phyloP scores from a whole-genome alignment of 1,284 basidiomycete species.

The Laetiporus sulphureus region DNA sequence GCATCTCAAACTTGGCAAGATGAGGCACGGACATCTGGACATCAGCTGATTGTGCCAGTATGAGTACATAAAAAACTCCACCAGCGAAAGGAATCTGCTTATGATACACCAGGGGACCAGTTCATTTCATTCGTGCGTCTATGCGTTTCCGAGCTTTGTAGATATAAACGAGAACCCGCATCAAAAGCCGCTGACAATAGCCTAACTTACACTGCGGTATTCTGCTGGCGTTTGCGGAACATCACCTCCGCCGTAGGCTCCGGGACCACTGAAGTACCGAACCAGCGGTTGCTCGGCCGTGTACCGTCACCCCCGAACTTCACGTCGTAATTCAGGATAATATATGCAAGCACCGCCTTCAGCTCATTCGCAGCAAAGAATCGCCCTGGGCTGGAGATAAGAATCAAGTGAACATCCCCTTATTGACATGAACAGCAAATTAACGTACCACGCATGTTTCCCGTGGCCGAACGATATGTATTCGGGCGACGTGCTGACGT shows the following conservation, averaged over 20 bases:
- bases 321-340: slow-evolving; percentile 40
- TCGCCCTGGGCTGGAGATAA: slow-evolving; percentile 30
- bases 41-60: too few species aligned
- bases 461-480: slow-evolving; percentile 22
- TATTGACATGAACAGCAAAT: not conserved
- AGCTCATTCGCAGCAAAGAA: slow-evolving; percentile 41
- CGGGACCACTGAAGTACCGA: slow-evolving; percentile 10
- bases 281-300: slow-evolving; percentile 17
- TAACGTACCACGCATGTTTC: slow-evolving; percentile 20
- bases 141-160: too few species aligned
- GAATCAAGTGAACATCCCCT: not conserved
- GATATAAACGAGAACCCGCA: not conserved
- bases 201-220: not conserved
- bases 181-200: not conserved
- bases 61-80: too few species aligned
- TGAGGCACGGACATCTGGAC: too few species aligned
- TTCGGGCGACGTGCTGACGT: slow-evolving; percentile 17
- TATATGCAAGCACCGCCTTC: slow-evolving; percentile 37
- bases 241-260: slow-evolving; percentile 10
- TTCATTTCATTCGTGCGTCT: too few species aligned
- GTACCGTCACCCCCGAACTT: slow-evolving; percentile 27
- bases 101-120: too few species aligned
- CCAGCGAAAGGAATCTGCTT: too few species aligned
- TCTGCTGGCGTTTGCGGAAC: slow-evolving; percentile 15
- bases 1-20: too few species aligned